These are phyloP conservation scores for Russula sp. DNA, from an alignment of 768 basidiomycete genomes.

Conservation along the genomic window DNA sequence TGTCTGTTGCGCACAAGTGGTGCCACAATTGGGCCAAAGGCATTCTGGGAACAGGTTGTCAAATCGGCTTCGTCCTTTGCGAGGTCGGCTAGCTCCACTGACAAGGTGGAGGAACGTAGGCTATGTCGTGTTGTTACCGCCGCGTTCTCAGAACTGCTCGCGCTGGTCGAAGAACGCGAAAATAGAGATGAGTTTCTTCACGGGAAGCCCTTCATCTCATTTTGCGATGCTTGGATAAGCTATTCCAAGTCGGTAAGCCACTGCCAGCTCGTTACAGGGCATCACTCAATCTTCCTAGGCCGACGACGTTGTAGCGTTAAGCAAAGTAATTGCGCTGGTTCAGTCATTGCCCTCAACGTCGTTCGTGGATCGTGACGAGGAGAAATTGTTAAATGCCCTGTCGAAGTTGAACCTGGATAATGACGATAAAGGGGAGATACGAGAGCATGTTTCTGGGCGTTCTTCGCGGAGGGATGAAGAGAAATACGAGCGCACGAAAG, in stretches of 20 bases:
- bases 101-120: constrained; percentile 12
- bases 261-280: not conserved
- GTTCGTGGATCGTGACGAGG: not conserved
- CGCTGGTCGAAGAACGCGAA: constrained; percentile 31
- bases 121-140: constrained; percentile 31
- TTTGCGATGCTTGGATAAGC: constrained; percentile 67
- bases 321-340: constrained; percentile 7
- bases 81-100: not conserved
- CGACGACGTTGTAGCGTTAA: constrained; percentile 33
- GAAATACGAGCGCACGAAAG: not conserved
- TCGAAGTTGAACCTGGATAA: constrained; percentile 11
- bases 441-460: not conserved
- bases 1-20: constrained; percentile 40
- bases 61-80: constrained; percentile 44
- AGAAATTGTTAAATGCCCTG: constrained; percentile 8
- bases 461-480: not conserved
- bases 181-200: constrained; percentile 37
- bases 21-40: constrained; percentile 40
- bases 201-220: constrained; percentile 47
- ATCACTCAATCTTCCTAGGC: constrained; percentile 30
- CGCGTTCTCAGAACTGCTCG: constrained; percentile 40
- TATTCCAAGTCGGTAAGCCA: constrained; percentile 55
- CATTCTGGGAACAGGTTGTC: constrained; percentile 65
- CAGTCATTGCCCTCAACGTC: constrained; percentile 11
- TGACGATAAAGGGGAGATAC: not conserved